phyloP scores from a whole-genome alignment of 805 yeast genomes.

The Metschnikowia drakensbergensis region DNA sequence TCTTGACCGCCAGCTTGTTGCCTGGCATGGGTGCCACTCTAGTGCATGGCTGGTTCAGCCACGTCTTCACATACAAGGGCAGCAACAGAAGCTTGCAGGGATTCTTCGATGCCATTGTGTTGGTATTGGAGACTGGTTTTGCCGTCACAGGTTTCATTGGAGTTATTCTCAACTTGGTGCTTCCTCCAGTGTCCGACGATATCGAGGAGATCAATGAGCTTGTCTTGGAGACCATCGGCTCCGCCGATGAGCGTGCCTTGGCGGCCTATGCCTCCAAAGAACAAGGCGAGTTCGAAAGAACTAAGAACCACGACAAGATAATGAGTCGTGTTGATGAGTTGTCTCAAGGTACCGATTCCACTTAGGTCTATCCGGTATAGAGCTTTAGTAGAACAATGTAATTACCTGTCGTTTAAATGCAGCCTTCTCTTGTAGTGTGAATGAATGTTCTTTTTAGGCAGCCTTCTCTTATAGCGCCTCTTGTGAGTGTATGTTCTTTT shows the following conservation, averaged over 20 bases:
- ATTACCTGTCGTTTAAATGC: too few species aligned
- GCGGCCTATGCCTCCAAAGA: constrained; percentile 32
- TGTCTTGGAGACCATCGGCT: constrained; percentile 40
- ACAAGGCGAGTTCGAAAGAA: constrained; percentile 24
- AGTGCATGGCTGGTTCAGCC: constrained; percentile 60
- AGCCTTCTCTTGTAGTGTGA: too few species aligned
- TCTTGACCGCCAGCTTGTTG: constrained; percentile 59
- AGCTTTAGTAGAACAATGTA: neutral
- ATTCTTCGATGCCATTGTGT: constrained; percentile 61
- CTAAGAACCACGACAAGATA: neutral
- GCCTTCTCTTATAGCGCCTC: too few species aligned
- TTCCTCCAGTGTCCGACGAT: constrained; percentile 57
- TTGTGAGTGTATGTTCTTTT: too few species aligned
- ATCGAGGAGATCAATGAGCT: constrained; percentile 45
- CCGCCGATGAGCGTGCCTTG: constrained; percentile 36
- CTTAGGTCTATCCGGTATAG: constrained; percentile 1
- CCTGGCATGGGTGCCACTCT: constrained; percentile 67
- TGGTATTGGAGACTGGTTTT: constrained; percentile 71
- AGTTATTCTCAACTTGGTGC: constrained; percentile 54
- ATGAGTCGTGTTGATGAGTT: neutral
- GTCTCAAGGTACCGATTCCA: neutral
- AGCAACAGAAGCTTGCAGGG: constrained; percentile 53
- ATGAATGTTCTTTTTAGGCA: too few species aligned
- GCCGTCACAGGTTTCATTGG: constrained; percentile 68
- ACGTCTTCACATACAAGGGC: constrained; percentile 66